These are phyloP conservation scores for Quercus glauca DNA, from an alignment of 306 rosid genomes.

Conservation along the genomic window DNA sequence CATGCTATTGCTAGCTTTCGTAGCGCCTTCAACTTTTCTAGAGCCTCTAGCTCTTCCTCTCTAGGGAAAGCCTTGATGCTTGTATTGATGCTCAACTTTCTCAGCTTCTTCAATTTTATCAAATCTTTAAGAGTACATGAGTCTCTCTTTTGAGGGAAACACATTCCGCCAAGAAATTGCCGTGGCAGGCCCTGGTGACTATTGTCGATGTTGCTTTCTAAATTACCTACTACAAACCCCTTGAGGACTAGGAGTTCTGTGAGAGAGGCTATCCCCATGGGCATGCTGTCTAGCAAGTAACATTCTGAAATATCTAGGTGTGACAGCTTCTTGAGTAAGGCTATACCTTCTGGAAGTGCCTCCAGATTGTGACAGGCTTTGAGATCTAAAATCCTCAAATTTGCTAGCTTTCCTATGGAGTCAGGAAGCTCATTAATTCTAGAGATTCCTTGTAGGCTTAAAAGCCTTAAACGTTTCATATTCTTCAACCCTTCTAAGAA, in stretches of 20 bases:
- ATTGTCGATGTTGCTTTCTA: too few relatives aligned
- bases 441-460: constrained; percentile 30
- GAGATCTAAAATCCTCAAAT: constrained; percentile 31
- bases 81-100: constrained; percentile 15
- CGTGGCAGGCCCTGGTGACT: too few relatives aligned
- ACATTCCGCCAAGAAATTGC: too few relatives aligned
- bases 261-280: constrained; percentile 11
- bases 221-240: neutral
- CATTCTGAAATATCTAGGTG: constrained; percentile 36
- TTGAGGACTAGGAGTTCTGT: too few relatives aligned
- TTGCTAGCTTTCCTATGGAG: neutral
- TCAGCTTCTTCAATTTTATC: neutral
- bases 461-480: constrained; percentile 14
- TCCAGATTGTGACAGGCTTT: constrained; percentile 35
- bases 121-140: neutral
- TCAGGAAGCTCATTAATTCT: constrained; percentile 7
- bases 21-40: neutral
- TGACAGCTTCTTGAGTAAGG: constrained; percentile 13
- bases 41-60: neutral
- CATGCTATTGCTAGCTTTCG: too few relatives aligned
- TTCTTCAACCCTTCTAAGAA: constrained; percentile 10
- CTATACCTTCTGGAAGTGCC: constrained; percentile 12
- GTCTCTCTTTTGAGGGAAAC: neutral
- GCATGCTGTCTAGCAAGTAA: constrained; percentile 25
- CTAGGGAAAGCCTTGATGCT: neutral